Evolutionary conservation across 78 protist species (phyloP), one percentile per base, ranked within the genome.

Genomic region (Diacronema lutheri): DNA sequence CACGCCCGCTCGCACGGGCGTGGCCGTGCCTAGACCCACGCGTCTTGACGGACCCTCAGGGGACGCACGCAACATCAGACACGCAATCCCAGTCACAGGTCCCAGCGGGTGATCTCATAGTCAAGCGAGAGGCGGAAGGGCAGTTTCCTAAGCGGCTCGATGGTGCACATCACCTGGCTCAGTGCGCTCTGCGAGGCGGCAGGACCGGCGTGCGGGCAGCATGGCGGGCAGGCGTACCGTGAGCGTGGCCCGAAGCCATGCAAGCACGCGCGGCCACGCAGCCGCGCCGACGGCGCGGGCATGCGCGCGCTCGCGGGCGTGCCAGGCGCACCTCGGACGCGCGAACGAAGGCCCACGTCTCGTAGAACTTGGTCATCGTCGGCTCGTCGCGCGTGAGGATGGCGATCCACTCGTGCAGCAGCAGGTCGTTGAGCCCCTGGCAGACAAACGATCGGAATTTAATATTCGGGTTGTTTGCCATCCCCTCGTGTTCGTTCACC

Each of bases 371-470:
- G 55, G n/a, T 26, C 76, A 68, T 38, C 35, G 46, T 38, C 55
- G 35, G 40, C 55, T 21, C 13, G 46, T 68, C 76, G 29, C n/a
- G 3, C 19, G 76, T 68, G 50, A 68, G 76, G 50, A 68, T 55
- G 50, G 1, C 23, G 4, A 68, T 55, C 76, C 76, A 68, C 21
- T 38, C 76, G 76, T 33, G 76, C 41, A 68, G 41, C 55, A 6
- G 50, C 21, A 6, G 37, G 50, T 38, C 1, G 50, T 68, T 68
- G 55, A 68, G 76, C n/a, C 76, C 76, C 29, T 1, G 11, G 50
- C 76, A 68, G 1, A 68, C 76, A 13, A 68, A 68, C 26, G 76
- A 68, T 26, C 76, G 76, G 50, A 68, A 68, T 12, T 68, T 68
- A 55, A 68, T 68, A 29, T 68, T 68, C 11, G 76, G 76, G 46